Conservation (phyloP, 1,284 basidiomycete species). For the Phellopilus nigrolimitatus region DNA sequence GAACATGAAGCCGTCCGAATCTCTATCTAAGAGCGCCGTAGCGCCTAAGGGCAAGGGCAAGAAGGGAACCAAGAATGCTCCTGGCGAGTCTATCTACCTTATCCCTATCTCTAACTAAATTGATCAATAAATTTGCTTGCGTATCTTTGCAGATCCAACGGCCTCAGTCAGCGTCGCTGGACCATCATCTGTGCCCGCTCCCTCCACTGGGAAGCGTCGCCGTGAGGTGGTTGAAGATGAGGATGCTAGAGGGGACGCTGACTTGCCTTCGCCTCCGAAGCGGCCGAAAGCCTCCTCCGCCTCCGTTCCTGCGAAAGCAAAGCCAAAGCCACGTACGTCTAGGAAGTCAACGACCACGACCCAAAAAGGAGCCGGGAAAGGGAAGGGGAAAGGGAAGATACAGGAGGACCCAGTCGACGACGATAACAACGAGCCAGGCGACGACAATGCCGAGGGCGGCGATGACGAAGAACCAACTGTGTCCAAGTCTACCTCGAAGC, state of each 20-base stretch:
- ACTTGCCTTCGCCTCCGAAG: not conserved
- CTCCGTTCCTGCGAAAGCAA: not conserved
- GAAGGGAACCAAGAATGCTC: not conserved
- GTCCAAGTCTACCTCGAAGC: not conserved
- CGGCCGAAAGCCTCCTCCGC: not conserved
- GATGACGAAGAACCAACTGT: not conserved
- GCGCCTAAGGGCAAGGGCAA: too few relatives aligned
- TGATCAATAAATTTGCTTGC: too few relatives aligned
- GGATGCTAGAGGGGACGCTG: not conserved
- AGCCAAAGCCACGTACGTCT: not conserved
- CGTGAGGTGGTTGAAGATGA: not conserved
- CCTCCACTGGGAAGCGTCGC: not conserved
- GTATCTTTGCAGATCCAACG: not conserved
- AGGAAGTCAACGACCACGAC: not conserved
- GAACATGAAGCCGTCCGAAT: not conserved
- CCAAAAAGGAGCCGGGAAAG: not conserved
- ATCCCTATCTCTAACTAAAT: not conserved
- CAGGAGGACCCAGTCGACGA: not conserved
- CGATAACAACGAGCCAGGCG: not conserved
- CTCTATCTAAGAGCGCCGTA: too few relatives aligned
- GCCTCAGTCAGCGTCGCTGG: not conserved
- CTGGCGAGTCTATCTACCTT: not conserved
- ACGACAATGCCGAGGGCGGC: too few relatives aligned
- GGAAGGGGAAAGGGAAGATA: slow-evolving; percentile 1
- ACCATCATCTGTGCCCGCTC: not conserved